Conservation (phyloP, 352 stramenopile species). For the Globisporangium cederbergense region DNA sequence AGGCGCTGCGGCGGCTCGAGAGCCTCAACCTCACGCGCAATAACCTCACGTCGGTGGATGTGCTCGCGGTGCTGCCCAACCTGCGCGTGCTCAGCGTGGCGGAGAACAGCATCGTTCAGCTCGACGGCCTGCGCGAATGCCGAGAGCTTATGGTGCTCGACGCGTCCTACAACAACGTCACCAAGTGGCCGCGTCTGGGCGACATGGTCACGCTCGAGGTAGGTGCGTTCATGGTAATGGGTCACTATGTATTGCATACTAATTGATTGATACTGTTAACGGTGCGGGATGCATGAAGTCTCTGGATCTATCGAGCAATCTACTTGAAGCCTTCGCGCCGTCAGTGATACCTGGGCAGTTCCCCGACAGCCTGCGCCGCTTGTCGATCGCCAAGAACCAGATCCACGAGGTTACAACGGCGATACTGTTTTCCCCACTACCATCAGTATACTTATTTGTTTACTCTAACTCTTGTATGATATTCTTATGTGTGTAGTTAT, state of each 20-base stretch:
- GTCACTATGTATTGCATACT: background rate
- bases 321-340: slow-evolving; percentile 34
- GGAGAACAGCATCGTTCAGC: slow-evolving; percentile 48
- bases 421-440: too few relatives aligned
- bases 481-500: slow-evolving; percentile 26
- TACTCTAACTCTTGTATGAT: background rate
- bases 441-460: background rate
- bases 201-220: slow-evolving; percentile 46
- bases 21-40: slow-evolving; percentile 53
- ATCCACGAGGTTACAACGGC: slow-evolving; percentile 48
- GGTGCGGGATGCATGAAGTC: slow-evolving; percentile 19
- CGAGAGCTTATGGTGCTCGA: slow-evolving; percentile 43
- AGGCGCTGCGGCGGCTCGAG: slow-evolving; percentile 37
- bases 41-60: slow-evolving; percentile 39
- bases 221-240: background rate
- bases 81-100: slow-evolving; percentile 53
- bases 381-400: slow-evolving; percentile 58
- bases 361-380: slow-evolving; percentile 32
- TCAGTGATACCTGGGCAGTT: slow-evolving; percentile 28
- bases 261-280: background rate
- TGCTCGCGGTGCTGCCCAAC: slow-evolving; percentile 28
- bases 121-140: slow-evolving; percentile 35
- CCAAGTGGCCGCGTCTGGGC: slow-evolving; percentile 46
- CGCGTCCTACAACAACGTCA: slow-evolving; percentile 56
- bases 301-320: slow-evolving; percentile 61